Base-by-base conservation (phyloP, 2,329 filamentous ascomycete species). In the Cyphellophora attinorum region DNA sequence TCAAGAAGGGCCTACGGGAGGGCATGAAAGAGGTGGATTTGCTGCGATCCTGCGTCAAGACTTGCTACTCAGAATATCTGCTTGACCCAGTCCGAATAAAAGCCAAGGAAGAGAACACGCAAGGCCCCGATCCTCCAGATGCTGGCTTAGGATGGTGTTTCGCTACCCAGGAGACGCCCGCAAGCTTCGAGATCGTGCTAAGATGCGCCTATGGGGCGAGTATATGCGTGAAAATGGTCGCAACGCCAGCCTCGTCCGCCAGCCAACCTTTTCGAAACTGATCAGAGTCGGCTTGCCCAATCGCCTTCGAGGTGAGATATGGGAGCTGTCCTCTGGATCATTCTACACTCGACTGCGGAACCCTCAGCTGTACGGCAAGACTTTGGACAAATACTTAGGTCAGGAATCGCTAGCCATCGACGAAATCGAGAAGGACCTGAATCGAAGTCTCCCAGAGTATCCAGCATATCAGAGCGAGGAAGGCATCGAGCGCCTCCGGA, bases 371-470 rank as follows among this genome's bases (percentile, higher is more conserved):
- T 98, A 89, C 52, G 65, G 72, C 29, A 85, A 98, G 38, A 96
- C 88, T 0, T 65, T 98, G 29, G 68, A 74, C 33, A 89, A 91
- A 53, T 88, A 81, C 49, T 75, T 81, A 5, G 91, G 91, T 5
- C 75, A 81, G 53, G 84, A 93, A 47, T 96, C 89, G 8, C 71
- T 98, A 41, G 91, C 91, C 29, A 96, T 96, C 49, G 91, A 98
- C 56, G 91, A 98, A 67, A 98, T 98, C 46, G 91, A 98, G 56
- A 98, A 98, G 60, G 91, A 98, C 55, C 64, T 98, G 32, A 98
- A 98, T 59, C 78, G 91, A 47, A 95, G 88, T 67, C 64, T 98
- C 47, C 91, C 91, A 2, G 91, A 98, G 60, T 98, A 98, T 56
- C 85, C 91, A 12, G 91, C 91, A 1, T 98, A 95, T 54, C 91